Conservation (phyloP, 140 eudicot species). For the Senecio squalidus region DNA sequence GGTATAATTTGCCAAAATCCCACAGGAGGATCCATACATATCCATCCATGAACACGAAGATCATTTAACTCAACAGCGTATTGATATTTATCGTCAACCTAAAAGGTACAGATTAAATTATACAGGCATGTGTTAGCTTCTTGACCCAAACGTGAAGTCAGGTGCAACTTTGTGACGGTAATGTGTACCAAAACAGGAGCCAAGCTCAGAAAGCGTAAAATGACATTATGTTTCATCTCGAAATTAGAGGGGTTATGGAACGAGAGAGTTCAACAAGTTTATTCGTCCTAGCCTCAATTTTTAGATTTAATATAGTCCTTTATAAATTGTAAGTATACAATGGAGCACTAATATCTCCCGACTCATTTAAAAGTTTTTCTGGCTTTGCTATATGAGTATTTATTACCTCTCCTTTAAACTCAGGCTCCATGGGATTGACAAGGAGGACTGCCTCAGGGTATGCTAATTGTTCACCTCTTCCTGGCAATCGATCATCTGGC, state of each 20-base stretch:
- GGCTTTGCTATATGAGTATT: background rate
- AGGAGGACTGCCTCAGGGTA: constrained; percentile 73
- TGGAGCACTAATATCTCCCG: too few species aligned
- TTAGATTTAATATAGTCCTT: too few species aligned
- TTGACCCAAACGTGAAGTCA: background rate
- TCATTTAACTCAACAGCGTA: constrained; percentile 64
- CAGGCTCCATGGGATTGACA: constrained; percentile 56
- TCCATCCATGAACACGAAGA: constrained; percentile 73
- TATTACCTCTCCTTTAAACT: constrained; percentile 66
- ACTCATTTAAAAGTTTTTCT: background rate
- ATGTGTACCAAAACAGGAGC: background rate
- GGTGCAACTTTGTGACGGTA: background rate
- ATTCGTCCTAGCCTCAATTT: background rate
- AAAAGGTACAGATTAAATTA: background rate
- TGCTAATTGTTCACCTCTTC: constrained; percentile 47
- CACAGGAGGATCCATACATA: constrained; percentile 45
- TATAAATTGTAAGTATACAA: too few species aligned
- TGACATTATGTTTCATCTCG: background rate
- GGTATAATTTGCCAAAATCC: constrained; percentile 87
- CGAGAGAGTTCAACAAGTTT: background rate
- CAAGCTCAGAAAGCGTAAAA: background rate
- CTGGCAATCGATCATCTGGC: constrained; percentile 60
- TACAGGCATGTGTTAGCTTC: background rate
- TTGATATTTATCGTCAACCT: constrained; percentile 90
- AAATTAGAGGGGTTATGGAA: background rate